Evolutionary conservation across 2,329 filamentous ascomycete genomes (phyloP), one percentile per base, ranked within the genome.

Genomic region (Exophiala phaeomuriformis): DNA sequence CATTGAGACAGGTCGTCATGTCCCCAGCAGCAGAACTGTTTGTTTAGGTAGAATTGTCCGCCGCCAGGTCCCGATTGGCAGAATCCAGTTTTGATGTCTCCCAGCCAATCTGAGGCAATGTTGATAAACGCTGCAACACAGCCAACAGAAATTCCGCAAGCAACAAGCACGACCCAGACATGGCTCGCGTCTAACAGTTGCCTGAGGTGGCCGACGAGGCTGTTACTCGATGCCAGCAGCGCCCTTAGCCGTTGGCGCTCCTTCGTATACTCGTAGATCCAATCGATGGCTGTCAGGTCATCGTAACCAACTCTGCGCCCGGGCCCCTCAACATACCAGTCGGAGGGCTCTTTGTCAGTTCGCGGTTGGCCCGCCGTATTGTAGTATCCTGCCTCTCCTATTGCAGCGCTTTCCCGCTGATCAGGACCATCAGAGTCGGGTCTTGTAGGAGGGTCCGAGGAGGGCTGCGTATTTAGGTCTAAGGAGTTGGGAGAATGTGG

Each of bases 211-310:
- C 90, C 89, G 19, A 90, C 56, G 3, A 95, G 62, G 0, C 90
- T 88, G 19, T 80, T 77, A 28, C 53, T 50, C 5, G 83, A 79
- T 0, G 85, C 81, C 51, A 83, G 80, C 19, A 98, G 75, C 31
- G 86, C 80, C n/a, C 89, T 82, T 64, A 94, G 74, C 28, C 93
- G 82, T 69, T 95, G 89, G 19, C 93, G 82, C 72, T 98, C 93
- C 69, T 96, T 96, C 49, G 88, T 93, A 67, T 97, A 95, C 70
- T 98, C 93, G 64, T 95, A 97, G 67, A 97, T 97, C 93, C 93
- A 98, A 74, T 98, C 93, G 68, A 98, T 98, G 54, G 93, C 91
- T 10, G 91, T 96, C 68, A 96, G 77, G 71, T 98, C 87, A 66
- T 96, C 91, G 72, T 98, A 98, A 51, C 88, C 91, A 36, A 96